Conservation (phyloP, 176 grass and related monocot genomes). For the Otatea glauca region DNA sequence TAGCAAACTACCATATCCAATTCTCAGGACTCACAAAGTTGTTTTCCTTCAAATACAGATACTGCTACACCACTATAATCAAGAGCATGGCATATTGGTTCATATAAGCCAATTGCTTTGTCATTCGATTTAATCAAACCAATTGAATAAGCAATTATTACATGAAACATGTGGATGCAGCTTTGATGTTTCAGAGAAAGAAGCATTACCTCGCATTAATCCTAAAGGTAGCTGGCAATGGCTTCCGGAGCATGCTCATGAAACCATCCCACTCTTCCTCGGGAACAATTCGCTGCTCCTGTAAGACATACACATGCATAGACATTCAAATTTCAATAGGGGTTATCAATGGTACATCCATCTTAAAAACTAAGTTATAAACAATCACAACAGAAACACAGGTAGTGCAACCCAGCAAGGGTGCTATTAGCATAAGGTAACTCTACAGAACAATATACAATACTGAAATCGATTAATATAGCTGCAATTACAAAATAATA, state of each 20-base stretch:
- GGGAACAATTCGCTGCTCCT: constrained; percentile 77
- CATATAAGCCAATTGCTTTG: constrained; percentile 25
- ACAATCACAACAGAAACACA: neutral
- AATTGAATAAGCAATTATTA: neutral
- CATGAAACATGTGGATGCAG: neutral
- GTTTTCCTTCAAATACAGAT: constrained; percentile 3
- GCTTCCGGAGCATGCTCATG: constrained; percentile 71
- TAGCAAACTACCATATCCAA: neutral
- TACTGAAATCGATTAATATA: neutral
- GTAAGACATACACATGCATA: constrained; percentile 25
- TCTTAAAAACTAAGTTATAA: neutral
- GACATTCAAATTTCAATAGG: constrained; percentile 3
- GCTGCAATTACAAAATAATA: neutral
- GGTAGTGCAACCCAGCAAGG: neutral
- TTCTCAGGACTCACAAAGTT: neutral
- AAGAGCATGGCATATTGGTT: neutral
- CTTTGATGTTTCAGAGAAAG: neutral
- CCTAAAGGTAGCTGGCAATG: constrained; percentile 84
- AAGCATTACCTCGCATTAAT: constrained; percentile 77
- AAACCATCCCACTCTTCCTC: constrained; percentile 86
- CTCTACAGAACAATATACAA: neutral
- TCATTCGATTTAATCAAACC: neutral
- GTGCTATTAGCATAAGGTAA: neutral
- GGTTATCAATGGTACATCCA: neutral
- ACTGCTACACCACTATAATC: neutral